Evolutionary conservation across 495 filamentous ascomycete species (phyloP), one percentile per base, ranked within the genome.

Genomic region (Cairneyella variabilis): DNA sequence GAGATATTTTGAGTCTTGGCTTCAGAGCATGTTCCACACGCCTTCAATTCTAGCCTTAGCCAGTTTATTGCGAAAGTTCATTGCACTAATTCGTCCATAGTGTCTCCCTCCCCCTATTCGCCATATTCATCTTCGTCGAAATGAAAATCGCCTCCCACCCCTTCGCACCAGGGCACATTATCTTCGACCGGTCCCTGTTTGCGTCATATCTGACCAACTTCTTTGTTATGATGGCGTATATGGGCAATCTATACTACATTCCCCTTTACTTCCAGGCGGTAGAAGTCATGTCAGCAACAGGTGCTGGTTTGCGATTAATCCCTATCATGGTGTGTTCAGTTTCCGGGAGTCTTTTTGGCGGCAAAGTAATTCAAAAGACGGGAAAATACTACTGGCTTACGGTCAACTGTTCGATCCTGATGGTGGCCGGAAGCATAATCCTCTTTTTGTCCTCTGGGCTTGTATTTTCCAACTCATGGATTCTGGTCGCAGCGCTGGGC

Each of bases 221-320:
- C 71, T 90, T 91, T 67, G 78, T 79, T 38, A 81, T 90, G 48
- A 82, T 74, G 6, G 83, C 76, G 7, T 84, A 83, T 70, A 70
- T 91, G 54, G 75, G 78, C 0, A 64, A 72, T 4, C 52, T 88
- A 0, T 96, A 92, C 74, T 90, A 88, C 62, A 69, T 93, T 25
- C 86, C 90, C 9, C 74, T 95, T 2, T 90, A 84, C 64, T 90
- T 83, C 65, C 90, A 96, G 67, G 89, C 83, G 6, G 82, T 88
- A 2, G 70, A 85, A 39, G 82, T 78, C 5, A 71, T 86, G 25
- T 79, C 77, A 9, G 86, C 90, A 1, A 79, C 84, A 1, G 66
- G 70, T 41, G 78, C 86, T 1, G 89, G 89, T 0, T 12, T 88
- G 1, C 71, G 81, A 16, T 75, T 95, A 9, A 63, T 93, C 26